Evolutionary conservation across 257 asterid species (phyloP), one percentile per base, ranked within the genome.

Genomic region (Solanum microdontum): DNA sequence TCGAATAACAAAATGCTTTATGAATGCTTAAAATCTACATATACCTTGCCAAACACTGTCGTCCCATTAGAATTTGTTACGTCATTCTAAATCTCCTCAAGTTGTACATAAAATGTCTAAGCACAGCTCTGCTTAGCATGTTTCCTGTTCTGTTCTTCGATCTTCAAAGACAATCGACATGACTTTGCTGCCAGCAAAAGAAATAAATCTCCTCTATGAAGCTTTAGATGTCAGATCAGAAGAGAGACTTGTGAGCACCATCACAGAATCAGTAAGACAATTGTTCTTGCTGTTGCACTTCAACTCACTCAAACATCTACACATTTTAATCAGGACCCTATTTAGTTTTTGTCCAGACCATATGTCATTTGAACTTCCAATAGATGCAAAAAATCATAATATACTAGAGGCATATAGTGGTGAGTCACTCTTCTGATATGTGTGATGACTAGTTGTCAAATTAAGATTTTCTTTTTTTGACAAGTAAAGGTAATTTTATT

Each of bases 271-370:
- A 45, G 32, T 64, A 86, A 82, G 88, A 89, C 83, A 85, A 28
- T 24, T 83, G 86, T n/a, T 84, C 85, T 76, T 69, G 84, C 66
- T 28, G 66, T 37, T 86, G 88, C 40, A 37, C 80, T 87, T 84
- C 83, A 73, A 84, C 58, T 79, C 69, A 23, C 58, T 91, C 88
- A 88, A 66, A 88, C 93, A 91, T 88, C 95, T 94, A 92, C 88
- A 84, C 30, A 26, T 82, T 84, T 87, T 58, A 88, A 51, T 62
- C 10, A 64, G 58, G 37, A 45, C 36, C 24, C 62, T 79, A 26
- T 43, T 32, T 79, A 26, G 66, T 79, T 12, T 43, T 79, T 45
- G 32, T 24, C 26, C 36, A 75, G 58, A 43, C 37, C 2, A 11
- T 40, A 24, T 24, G 62, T 10, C 84, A 40, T 40, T 58, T 77